These are phyloP conservation scores for Aspergillus tamarii DNA, from an alignment of 2,329 filamentous ascomycete species.

Conservation along the genomic window DNA sequence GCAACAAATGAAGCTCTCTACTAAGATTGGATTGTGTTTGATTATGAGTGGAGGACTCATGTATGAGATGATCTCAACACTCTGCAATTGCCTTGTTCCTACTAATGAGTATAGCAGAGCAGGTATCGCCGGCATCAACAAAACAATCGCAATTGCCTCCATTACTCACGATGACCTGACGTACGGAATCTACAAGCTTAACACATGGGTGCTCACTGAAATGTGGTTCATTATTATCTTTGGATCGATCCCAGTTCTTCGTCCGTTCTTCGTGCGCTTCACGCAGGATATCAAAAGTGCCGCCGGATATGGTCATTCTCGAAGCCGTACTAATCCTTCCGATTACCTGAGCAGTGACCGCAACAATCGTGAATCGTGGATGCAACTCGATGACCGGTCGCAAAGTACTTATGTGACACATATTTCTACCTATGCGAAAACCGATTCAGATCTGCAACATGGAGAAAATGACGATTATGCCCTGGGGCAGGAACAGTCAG, in stretches of 20 bases:
- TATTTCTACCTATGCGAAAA: not conserved
- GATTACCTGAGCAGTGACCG: not conserved
- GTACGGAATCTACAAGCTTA: conserved; percentile 21
- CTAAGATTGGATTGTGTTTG: conserved; percentile 22
- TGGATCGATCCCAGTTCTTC: conserved; percentile 24
- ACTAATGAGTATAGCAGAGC: conserved; percentile 8
- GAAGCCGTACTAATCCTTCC: not conserved
- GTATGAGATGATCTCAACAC: conserved; percentile 5
- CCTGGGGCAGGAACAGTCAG: not conserved
- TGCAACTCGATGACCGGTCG: not conserved
- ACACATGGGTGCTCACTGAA: conserved; percentile 25
- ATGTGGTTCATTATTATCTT: conserved; percentile 27
- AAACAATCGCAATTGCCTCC: conserved; percentile 22
- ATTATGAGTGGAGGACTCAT: conserved; percentile 24
- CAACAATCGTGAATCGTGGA: not conserved
- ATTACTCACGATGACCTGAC: conserved; percentile 18
- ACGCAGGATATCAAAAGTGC: conserved; percentile 22
- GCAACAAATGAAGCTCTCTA: conserved; percentile 20
- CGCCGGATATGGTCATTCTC: not conserved
- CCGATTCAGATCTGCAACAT: not conserved
- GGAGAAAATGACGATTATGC: not conserved
- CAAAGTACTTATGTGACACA: not conserved
- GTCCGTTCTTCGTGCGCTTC: conserved; percentile 20
- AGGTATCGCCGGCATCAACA: conserved; percentile 24
- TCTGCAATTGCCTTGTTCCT: not conserved